Evolutionary conservation across 2,329 filamentous ascomycete species (phyloP).

Genomic region (Cladosporium oxysporum): DNA sequence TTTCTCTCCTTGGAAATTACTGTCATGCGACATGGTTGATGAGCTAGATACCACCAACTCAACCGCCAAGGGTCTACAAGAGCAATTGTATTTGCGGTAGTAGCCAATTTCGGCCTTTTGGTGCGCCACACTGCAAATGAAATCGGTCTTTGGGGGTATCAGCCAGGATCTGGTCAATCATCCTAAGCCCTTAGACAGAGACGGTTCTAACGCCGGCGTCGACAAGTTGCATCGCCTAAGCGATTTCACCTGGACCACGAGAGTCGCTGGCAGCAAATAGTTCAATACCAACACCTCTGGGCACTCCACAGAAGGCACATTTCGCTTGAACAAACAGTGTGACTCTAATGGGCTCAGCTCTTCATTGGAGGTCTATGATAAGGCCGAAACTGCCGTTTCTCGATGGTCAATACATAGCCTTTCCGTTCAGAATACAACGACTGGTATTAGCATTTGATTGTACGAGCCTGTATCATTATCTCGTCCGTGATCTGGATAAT

Average conservation of each 20-base stretch:
- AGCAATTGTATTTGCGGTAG: background rate
- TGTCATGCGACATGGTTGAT: constrained; percentile 16
- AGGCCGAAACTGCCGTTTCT: background rate
- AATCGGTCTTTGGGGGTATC: constrained; percentile 49
- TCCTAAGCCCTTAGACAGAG: constrained; percentile 46
- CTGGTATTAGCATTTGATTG: background rate
- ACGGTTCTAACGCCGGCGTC: constrained; percentile 29
- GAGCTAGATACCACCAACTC: background rate
- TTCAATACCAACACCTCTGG: background rate
- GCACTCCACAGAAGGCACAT: background rate
- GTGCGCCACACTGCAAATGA: constrained; percentile 43
- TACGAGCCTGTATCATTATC: background rate
- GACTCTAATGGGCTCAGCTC: background rate
- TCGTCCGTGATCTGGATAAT: background rate
- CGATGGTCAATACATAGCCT: background rate
- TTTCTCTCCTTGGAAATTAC: constrained; percentile 43
- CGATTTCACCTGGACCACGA: background rate
- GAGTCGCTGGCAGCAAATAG: background rate
- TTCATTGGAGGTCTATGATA: background rate
- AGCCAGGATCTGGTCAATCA: constrained; percentile 45
- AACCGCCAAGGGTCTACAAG: constrained; percentile 11
- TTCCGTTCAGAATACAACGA: background rate
- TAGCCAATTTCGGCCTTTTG: background rate
- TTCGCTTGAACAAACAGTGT: background rate
- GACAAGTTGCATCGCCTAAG: background rate